These are phyloP conservation scores for Chrysanthemum lavandulifolium DNA, from an alignment of 129 eudicot genomes.

Conservation along the genomic window DNA sequence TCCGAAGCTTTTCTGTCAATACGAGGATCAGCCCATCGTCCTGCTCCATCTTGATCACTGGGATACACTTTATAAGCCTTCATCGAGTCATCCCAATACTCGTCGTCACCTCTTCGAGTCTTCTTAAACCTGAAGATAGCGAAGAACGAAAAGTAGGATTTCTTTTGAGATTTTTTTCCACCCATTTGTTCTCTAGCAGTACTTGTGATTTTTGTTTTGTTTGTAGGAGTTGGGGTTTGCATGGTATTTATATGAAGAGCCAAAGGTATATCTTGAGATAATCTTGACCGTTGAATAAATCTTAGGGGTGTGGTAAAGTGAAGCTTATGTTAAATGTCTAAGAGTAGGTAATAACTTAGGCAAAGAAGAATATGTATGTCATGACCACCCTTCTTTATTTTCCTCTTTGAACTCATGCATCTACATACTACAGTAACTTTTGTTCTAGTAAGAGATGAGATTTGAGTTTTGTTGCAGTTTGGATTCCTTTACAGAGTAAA, in stretches of 20 bases:
- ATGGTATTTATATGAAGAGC: slow-evolving; percentile 6
- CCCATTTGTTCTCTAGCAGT: neutral
- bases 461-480: no score
- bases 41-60: slow-evolving; percentile 18
- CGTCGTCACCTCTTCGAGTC: slow-evolving; percentile 1
- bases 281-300: slow-evolving; percentile 12
- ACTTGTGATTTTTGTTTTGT: neutral
- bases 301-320: slow-evolving; percentile 3
- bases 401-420: no score
- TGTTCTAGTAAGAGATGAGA: no score
- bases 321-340: neutral
- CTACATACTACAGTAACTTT: no score
- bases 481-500: no score
- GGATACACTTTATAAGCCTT: slow-evolving; percentile 36
- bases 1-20: slow-evolving; percentile 30
- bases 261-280: slow-evolving; percentile 6
- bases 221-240: neutral
- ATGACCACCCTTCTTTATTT: neutral
- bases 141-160: slow-evolving; percentile 12
- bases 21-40: slow-evolving; percentile 22
- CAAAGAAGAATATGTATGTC: slow-evolving; percentile 11
- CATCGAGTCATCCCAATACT: slow-evolving; percentile 17
- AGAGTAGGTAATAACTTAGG: slow-evolving; percentile 24
- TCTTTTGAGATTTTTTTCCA: slow-evolving; percentile 16
- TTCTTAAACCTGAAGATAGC: slow-evolving; percentile 17